These are phyloP conservation scores for Abrus pulchellus DNA, from an alignment of 306 rosid species.

Conservation along the genomic window DNA sequence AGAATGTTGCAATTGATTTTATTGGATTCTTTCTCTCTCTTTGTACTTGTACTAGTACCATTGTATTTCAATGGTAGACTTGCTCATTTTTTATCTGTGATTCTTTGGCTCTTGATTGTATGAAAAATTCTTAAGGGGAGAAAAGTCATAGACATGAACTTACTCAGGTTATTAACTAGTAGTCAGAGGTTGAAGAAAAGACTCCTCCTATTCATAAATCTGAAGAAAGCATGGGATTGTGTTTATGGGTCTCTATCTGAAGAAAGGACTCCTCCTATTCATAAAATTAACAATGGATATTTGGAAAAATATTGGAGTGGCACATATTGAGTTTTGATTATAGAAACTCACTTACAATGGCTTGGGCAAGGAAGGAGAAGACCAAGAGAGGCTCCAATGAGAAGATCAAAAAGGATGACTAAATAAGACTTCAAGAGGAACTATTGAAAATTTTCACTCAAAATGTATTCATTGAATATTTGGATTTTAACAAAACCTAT, in stretches of 20 bases:
- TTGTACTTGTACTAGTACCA: not conserved
- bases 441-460: not conserved
- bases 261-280: too few relatives aligned
- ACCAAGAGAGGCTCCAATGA: not conserved
- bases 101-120: not conserved
- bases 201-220: not conserved
- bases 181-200: not conserved
- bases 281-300: not conserved
- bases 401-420: not conserved
- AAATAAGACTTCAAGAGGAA: not conserved
- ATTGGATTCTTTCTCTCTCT: not conserved
- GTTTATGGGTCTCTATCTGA: not conserved
- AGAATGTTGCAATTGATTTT: not conserved
- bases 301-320: not conserved
- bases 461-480: not conserved
- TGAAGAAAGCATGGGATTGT: slow-evolving; percentile 11
- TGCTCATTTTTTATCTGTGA: not conserved
- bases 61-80: not conserved
- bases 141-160: not conserved
- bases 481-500: not conserved
- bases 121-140: not conserved
- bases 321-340: not conserved
- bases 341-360: not conserved
- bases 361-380: not conserved
- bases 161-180: slow-evolving; percentile 5